Evolutionary conservation across 108 stramenopile genomes (phyloP), one percentile per base, ranked within the genome.

Genomic region (Schizochytrium sp.): DNA sequence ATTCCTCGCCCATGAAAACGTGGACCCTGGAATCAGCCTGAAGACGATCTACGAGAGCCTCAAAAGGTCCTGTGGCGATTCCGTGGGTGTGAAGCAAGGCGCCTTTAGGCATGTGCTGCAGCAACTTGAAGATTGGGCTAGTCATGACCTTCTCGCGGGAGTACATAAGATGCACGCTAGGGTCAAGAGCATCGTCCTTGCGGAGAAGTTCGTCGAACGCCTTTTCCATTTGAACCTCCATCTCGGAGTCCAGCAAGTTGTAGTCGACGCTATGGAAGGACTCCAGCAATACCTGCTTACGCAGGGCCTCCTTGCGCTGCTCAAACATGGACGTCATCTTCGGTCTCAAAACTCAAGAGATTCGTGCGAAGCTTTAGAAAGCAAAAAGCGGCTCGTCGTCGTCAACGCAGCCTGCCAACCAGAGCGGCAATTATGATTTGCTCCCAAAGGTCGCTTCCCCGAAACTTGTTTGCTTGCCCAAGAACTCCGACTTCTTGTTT

Each of bases 281-380:
- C 76, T 83, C 76, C 45, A 83, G 53, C 76, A 83, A 53, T 53
- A 83, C 76, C 76, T 83, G 76, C 76, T 49, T 83, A 38, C 53
- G 47, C 50, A 83, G 76, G n/a, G 76, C 76, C 47, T 7, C 50
- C 76, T 83, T 83, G 50, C 76, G 47, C 47, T 10, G 50, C 76
- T 83, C 76, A 2, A 83, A 83, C n/a, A 83, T 47, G 50, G 76
- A 38, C 64, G 64, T 7, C 64, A 38, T 28, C 64, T 44, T 3
- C 28, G 42, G 64, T 69, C 40, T 44, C 64, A 44, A 44, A 38
- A 15, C 64, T 60, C 28, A 0, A 2, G 59, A 17, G 59, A 60
- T n/a, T n/a, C 19, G 59, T n/a, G 59, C 28, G 28, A 28, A 28
- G 28, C 28, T 28, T 28, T 28, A 28, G 28, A 28, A 28, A 28